These are phyloP conservation scores for Kitagawia praeruptora DNA, from an alignment of 129 eudicot species.

Conservation along the genomic window DNA sequence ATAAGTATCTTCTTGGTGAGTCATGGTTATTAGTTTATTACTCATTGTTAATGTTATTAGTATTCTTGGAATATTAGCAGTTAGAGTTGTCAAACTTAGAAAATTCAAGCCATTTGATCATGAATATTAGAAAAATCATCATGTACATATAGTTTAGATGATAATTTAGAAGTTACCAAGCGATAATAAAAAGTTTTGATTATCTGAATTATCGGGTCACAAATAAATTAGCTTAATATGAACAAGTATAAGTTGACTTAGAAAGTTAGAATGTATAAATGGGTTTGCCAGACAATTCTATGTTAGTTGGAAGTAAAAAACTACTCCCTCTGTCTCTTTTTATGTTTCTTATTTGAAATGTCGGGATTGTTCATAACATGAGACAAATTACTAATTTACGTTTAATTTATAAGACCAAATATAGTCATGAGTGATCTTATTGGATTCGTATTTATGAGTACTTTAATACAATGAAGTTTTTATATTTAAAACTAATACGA, in stretches of 20 bases:
- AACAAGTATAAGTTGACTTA: neutral
- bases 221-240: neutral
- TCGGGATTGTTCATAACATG: too few relatives aligned
- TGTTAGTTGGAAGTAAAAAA: neutral
- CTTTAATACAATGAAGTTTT: too few relatives aligned
- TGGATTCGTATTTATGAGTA: too few relatives aligned
- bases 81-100: neutral
- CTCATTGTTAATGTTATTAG: neutral
- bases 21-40: neutral
- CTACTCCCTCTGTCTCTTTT: too few relatives aligned
- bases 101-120: neutral
- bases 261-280: neutral
- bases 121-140: too few relatives aligned
- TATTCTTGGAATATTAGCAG: neutral
- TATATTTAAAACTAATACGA: too few relatives aligned
- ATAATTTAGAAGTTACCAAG: too few relatives aligned
- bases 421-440: too few relatives aligned
- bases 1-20: neutral
- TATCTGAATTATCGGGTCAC: neutral
- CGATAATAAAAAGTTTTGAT: too few relatives aligned
- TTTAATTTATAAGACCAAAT: too few relatives aligned
- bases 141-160: neutral
- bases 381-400: too few relatives aligned
- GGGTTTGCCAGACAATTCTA: neutral
- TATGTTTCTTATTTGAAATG: too few relatives aligned